phyloP scores from a whole-genome alignment of 2,329 filamentous ascomycete species.

The Tolypocladium guangdongense region DNA sequence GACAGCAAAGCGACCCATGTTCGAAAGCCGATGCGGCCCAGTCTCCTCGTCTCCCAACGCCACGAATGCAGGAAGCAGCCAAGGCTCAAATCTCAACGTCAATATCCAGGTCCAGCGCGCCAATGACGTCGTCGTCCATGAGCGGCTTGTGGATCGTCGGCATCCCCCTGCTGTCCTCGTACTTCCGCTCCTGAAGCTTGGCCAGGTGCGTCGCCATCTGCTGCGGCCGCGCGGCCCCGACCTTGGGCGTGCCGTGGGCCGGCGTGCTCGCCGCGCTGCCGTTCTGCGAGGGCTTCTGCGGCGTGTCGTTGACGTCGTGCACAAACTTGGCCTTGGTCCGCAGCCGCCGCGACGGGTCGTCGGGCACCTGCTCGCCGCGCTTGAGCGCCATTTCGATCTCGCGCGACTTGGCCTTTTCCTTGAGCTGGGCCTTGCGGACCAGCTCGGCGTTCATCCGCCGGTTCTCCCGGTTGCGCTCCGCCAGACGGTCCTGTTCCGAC shows the following conservation, averaged over 20 bases:
- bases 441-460: conserved; percentile 76
- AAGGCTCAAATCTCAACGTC: conserved; percentile 69
- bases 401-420: conserved; percentile 57
- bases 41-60: background rate
- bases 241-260: conserved; percentile 40
- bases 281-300: conserved; percentile 34
- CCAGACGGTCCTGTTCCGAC: conserved; percentile 70
- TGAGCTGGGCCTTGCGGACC: conserved; percentile 81
- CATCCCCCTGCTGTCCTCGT: conserved; percentile 46
- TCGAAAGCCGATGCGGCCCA: background rate
- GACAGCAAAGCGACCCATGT: background rate
- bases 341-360: conserved; percentile 50
- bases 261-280: conserved; percentile 40
- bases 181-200: conserved; percentile 41
- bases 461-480: conserved; percentile 74
- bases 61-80: background rate
- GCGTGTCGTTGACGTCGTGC: conserved; percentile 46
- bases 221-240: conserved; percentile 27
- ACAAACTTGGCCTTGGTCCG: conserved; percentile 58
- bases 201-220: conserved; percentile 38
- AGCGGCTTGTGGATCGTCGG: conserved; percentile 66
- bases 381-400: conserved; percentile 50
- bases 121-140: conserved; percentile 89
- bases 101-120: conserved; percentile 77
- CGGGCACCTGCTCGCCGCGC: conserved; percentile 49